Conservation (phyloP, 2,329 filamentous ascomycete species). For the Furcasterigmium sp. region DNA sequence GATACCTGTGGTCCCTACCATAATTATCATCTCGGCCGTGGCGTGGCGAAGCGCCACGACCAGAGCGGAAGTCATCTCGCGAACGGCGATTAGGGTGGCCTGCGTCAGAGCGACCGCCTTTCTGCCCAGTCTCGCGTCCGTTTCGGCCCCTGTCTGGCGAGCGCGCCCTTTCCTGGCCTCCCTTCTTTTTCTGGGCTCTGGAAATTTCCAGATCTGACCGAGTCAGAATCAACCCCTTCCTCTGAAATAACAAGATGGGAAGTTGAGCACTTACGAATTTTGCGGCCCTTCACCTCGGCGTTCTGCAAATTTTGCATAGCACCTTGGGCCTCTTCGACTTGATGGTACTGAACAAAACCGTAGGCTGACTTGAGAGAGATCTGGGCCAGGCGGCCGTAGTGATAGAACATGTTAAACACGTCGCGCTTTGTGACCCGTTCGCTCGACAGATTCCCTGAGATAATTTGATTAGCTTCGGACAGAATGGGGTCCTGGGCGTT, state of each 20-base stretch:
- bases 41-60: slow-evolving; percentile 53
- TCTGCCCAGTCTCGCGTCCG: slow-evolving; percentile 36
- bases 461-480: not conserved
- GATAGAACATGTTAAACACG: slow-evolving; percentile 85
- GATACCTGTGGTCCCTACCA: slow-evolving; percentile 38
- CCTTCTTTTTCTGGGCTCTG: slow-evolving; percentile 76
- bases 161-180: slow-evolving; percentile 48
- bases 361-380: slow-evolving; percentile 96
- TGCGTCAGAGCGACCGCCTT: slow-evolving; percentile 42
- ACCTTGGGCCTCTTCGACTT: slow-evolving; percentile 64
- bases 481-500: slow-evolving; percentile 8
- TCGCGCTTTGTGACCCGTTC: slow-evolving; percentile 92
- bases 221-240: slow-evolving; percentile 1
- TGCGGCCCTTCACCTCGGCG: slow-evolving; percentile 76
- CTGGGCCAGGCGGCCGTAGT: slow-evolving; percentile 81
- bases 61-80: slow-evolving; percentile 62
- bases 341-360: slow-evolving; percentile 92
- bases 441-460: slow-evolving; percentile 78
- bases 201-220: slow-evolving; percentile 78
- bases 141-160: slow-evolving; percentile 54
- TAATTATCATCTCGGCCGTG: slow-evolving; percentile 60
- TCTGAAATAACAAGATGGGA: not conserved
- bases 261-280: slow-evolving; percentile 87
- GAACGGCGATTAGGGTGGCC: slow-evolving; percentile 40
- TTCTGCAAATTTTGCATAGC: slow-evolving; percentile 79